Percentiles rank a stretch among this genome's conserved stretches.
phyloP scores from a whole-genome alignment of 768 basidiomycete species.

The Lentinula detonsa region DNA sequence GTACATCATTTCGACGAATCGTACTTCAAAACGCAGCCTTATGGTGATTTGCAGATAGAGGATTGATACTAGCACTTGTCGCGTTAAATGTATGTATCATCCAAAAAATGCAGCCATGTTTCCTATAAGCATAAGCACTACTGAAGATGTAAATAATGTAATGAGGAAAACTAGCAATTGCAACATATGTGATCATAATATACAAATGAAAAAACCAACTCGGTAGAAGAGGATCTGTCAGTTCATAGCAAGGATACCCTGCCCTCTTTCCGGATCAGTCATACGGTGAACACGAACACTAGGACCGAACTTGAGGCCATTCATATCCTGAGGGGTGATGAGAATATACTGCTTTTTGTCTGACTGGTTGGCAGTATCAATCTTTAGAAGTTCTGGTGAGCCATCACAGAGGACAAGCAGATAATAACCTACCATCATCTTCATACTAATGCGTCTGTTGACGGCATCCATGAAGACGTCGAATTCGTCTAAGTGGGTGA shows the following conservation, averaged over 20 bases:
- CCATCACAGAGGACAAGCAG: neutral
- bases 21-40: conserved; percentile 88
- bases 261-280: conserved; percentile 73
- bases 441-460: conserved; percentile 89
- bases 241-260: conserved; percentile 35
- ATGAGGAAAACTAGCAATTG: too few species aligned
- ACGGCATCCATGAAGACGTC: conserved; percentile 98
- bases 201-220: too few species aligned
- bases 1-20: conserved; percentile 93
- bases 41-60: conserved; percentile 75
- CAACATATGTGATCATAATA: too few species aligned
- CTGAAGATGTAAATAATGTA: too few species aligned
- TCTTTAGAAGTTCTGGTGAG: conserved; percentile 34
- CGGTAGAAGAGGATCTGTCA: neutral
- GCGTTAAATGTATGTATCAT: neutral
- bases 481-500: conserved; percentile 68
- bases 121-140: too few species aligned
- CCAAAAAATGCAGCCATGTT: neutral
- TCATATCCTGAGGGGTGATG: conserved; percentile 95
- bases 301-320: conserved; percentile 57
- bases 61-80: conserved; percentile 26
- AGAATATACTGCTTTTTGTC: conserved; percentile 91
- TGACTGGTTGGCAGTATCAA: conserved; percentile 83
- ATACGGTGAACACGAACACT: conserved; percentile 74
- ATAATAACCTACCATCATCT: conserved; percentile 72